A percentile compares a stretch with the other conserved stretches of the same genome.
These are phyloP conservation scores for Xylariales sp. DNA, from an alignment of 2,329 filamentous ascomycete genomes.

Conservation along the genomic window DNA sequence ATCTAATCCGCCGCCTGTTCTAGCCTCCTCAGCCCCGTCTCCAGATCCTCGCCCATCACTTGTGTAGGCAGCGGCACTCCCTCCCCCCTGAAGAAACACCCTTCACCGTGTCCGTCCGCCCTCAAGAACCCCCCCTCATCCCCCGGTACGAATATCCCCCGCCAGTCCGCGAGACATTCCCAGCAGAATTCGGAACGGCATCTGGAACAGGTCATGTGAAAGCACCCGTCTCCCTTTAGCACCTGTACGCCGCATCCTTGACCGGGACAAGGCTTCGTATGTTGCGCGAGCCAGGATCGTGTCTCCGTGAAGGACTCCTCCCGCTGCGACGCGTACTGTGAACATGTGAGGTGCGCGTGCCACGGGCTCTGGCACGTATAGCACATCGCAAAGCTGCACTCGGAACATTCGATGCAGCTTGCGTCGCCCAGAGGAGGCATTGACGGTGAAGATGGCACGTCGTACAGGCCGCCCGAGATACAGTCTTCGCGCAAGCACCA, in stretches of 20 bases:
- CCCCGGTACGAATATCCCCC: constrained; percentile 10
- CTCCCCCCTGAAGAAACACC: constrained; percentile 15
- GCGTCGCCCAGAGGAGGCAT: constrained; percentile 3
- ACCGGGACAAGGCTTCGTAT: constrained; percentile 21
- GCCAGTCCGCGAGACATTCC: constrained; percentile 24
- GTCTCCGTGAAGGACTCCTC: constrained; percentile 10
- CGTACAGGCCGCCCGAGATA: constrained; percentile 18
- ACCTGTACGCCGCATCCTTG: constrained; percentile 15
- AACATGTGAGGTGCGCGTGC: constrained; percentile 21
- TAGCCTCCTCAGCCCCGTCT: constrained; percentile 9
- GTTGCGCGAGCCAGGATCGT: constrained; percentile 14
- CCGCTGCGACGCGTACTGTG: constrained; percentile 12
- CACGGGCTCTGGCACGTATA: constrained; percentile 20
- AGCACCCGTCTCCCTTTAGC: constrained; percentile 17
- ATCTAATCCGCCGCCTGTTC: too few species aligned
- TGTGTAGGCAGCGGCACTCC: constrained; percentile 10
- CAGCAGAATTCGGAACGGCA: constrained; percentile 21
- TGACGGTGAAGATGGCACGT: constrained; percentile 5
- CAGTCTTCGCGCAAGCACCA: constrained; percentile 22
- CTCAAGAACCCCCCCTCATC: constrained; percentile 8
- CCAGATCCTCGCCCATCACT: constrained; percentile 12
- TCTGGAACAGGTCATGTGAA: constrained; percentile 14
- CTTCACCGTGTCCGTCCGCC: constrained; percentile 12
- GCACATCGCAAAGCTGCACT: constrained; percentile 23
- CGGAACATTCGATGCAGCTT: constrained; percentile 18